These are phyloP conservation scores for Rhipidocladum racemiflorum DNA, from an alignment of 176 grass and related monocot genomes.

Conservation along the genomic window DNA sequence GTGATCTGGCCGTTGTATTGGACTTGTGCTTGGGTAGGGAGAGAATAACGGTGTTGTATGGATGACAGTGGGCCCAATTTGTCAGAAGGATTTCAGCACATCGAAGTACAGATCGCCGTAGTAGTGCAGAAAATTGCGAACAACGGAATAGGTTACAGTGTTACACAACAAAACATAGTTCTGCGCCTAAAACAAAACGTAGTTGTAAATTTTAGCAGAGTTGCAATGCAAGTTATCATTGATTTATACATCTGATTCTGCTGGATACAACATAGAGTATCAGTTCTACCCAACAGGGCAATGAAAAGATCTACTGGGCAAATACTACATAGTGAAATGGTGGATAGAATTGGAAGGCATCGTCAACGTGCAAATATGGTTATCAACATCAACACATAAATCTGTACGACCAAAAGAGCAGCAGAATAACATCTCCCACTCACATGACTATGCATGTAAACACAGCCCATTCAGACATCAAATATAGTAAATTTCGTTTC, in stretches of 20 bases:
- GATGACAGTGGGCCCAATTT: background rate
- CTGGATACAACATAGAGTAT: background rate
- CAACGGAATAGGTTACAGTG: no score
- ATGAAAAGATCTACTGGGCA: background rate
- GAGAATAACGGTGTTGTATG: background rate
- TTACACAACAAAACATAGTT: no score
- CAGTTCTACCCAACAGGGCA: no score
- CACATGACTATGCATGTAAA: background rate
- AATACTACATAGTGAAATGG: background rate
- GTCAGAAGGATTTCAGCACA: background rate
- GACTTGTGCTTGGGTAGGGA: background rate
- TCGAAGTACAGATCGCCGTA: background rate
- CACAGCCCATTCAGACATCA: background rate
- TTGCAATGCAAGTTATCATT: background rate
- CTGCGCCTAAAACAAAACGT: background rate
- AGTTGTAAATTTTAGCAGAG: no score
- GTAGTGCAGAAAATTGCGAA: no score
- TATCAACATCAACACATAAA: background rate
- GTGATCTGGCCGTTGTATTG: background rate
- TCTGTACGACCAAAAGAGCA: background rate
- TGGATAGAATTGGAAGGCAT: background rate
- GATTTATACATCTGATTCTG: background rate
- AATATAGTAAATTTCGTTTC: background rate
- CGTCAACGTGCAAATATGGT: background rate
- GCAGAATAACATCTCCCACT: background rate